Base-by-base conservation (phyloP, 345 rosid species). In the Hypericum androsaemum region DNA sequence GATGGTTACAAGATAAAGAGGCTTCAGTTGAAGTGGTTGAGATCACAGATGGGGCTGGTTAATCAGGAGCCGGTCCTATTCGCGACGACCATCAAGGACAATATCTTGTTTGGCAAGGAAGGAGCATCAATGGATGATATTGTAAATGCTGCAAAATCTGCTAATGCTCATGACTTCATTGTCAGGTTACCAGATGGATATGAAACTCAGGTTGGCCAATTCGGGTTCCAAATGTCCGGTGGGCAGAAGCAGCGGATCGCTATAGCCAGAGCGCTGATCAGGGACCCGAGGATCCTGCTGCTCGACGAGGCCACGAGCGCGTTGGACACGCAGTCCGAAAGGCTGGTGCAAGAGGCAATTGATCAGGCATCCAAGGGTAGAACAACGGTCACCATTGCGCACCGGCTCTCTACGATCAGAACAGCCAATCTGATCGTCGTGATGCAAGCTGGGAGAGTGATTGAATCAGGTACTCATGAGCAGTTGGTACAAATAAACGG, bases 271-370 rank as follows among this genome's bases (percentile, higher is more conserved):
- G 86, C 89, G 43, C 57, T 77, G 10, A 77, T 80, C 46, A 72
- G 89, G 53, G 65, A 80, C 47, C 89, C 86, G 0, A 82, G 74
- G 54, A 82, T 82, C 57, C 55, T 82, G 64, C 65, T 82, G 41
- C 81, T 82, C 2, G 86, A 80, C 55, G 89, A 82, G 57, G 86
- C 89, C 59, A 80, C 89, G 0, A 80, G 89, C 70, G 89, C 86
- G 35, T 56, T 80, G 43, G 89, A 82, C 59, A 66, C 71, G 47
- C 83, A 82, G n/a, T 76, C 89, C 38, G 86, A 82, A 54, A 75
- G 75, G 50, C 15, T 70, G 50, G 86, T 82, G 43, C 89, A 75
- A 59, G 83, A 67, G 48, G 83, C 86, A 43, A 73, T 82, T 45
- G 81, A 80, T 50, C 68, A 75, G 57, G 89, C 78, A 52, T 71